Percentiles rank a stretch among this genome's conserved stretches.
Conservation (phyloP, 257 asterid species). For the Solanum chmielewskii region DNA sequence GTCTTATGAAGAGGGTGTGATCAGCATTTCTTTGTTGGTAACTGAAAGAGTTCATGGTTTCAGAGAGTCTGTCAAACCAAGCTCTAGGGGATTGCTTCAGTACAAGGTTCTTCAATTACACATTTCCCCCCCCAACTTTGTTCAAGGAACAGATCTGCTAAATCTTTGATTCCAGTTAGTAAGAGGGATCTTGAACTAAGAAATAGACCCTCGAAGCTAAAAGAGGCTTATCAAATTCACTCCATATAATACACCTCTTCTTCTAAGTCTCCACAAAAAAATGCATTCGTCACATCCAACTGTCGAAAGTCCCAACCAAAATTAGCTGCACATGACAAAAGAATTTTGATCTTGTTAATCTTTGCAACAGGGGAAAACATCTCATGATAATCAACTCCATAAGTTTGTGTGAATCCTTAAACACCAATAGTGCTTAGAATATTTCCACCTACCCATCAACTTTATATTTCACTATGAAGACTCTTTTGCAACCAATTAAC, state of each 20-base stretch:
- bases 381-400: not conserved
- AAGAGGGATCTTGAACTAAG: no score
- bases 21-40: not conserved
- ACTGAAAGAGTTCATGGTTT: not conserved
- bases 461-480: not conserved
- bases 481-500: not conserved
- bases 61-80: not conserved
- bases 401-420: not conserved
- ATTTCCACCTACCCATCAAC: not conserved
- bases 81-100: not conserved
- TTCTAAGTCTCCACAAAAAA: not conserved
- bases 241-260: not conserved
- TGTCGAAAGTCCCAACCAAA: not conserved
- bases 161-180: no score
- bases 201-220: no score
- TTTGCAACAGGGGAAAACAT: not conserved
- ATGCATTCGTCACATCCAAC: not conserved
- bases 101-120: not conserved
- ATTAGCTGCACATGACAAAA: not conserved
- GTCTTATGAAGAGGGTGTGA: not conserved
- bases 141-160: not conserved
- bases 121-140: not conserved
- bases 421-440: not conserved
- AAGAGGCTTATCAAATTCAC: not conserved
- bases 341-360: not conserved